Conservation (phyloP, 2,329 filamentous ascomycete genomes). For the Colletotrichum sansevieriae region DNA sequence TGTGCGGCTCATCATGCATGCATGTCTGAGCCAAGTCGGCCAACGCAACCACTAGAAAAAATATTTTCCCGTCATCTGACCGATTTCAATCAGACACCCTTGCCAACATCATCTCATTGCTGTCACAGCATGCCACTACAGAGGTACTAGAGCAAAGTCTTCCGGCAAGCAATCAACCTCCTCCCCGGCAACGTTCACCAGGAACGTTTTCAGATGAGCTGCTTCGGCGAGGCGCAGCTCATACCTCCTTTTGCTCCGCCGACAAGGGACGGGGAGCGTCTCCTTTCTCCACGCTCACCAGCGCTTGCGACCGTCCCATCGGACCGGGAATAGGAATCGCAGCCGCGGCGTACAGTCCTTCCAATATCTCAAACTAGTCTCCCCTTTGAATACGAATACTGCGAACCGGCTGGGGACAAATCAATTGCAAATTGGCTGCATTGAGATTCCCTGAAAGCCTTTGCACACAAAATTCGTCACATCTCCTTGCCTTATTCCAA, state of each 20-base stretch:
- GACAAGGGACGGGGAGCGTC: conserved; percentile 27
- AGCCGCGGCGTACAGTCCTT: conserved; percentile 10
- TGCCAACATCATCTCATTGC: neutral
- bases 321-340: conserved; percentile 13
- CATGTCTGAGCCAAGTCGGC: conserved; percentile 26
- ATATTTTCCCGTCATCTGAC: conserved; percentile 27
- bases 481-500: neutral
- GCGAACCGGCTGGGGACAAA: neutral
- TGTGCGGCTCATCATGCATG: conserved; percentile 23
- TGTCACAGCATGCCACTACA: too few relatives aligned
- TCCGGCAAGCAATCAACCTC: neutral
- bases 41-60: conserved; percentile 13
- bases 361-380: neutral
- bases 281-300: conserved; percentile 25
- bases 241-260: conserved; percentile 22
- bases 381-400: neutral
- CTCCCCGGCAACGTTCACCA: neutral
- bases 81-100: conserved; percentile 34
- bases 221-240: conserved; percentile 21
- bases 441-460: neutral
- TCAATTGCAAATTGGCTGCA: neutral
- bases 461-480: neutral
- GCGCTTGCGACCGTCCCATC: conserved; percentile 7
- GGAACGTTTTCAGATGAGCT: conserved; percentile 4
- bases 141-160: neutral